A percentile compares a stretch with the other conserved stretches of the same genome.
Conservation (phyloP, 306 rosid genomes). For the Medicago truncatula region MtrunA17r5.0-ANR NC_053047.1:6690501-6691000, state of each 20-base stretch:
- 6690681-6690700: neutral
- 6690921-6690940: neutral
- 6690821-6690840: neutral
- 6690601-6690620: neutral
- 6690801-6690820: constrained; percentile 9
- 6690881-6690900: constrained; percentile 29
- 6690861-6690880: neutral
- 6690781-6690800: neutral
- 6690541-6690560: neutral
- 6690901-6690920: neutral
- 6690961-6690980: neutral
- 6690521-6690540: neutral
- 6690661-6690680: neutral
- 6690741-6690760: neutral
- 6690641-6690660: neutral
- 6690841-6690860: neutral
- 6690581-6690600: neutral
- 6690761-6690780: constrained; percentile 4
- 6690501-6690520: neutral
- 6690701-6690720: neutral
- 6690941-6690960: neutral
- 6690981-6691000: too few relatives aligned
- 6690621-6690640: neutral
- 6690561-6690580: neutral
- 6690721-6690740: neutral